Percentiles rank a stretch among this genome's conserved stretches.
phyloP scores from a whole-genome alignment of 768 basidiomycete genomes.

The Pisolithus sp. region DNA sequence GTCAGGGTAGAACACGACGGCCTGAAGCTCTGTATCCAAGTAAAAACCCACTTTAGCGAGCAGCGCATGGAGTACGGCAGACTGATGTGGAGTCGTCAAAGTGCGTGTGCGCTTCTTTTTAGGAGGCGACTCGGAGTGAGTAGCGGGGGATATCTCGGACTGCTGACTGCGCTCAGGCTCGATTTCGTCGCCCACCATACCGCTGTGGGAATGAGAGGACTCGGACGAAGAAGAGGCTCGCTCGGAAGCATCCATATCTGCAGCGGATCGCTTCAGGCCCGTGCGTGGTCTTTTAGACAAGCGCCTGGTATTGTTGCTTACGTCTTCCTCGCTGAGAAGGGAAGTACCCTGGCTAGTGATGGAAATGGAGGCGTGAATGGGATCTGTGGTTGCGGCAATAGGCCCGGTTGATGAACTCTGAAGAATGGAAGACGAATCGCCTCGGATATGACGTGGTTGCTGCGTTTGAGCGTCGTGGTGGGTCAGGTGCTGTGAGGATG shows the following conservation, averaged over 20 bases:
- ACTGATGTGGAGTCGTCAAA: conserved; percentile 82
- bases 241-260: conserved; percentile 18
- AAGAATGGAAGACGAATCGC: not conserved
- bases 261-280: not conserved
- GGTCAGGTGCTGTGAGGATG: conserved; percentile 14
- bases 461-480: conserved; percentile 1
- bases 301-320: conserved; percentile 10
- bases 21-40: not conserved
- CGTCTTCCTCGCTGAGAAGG: conserved; percentile 15
- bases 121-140: conserved; percentile 25
- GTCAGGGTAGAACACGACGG: not conserved
- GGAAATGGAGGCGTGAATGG: conserved; percentile 7
- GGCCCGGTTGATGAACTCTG: not conserved
- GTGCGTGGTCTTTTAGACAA: conserved; percentile 16
- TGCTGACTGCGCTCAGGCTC: conserved; percentile 39
- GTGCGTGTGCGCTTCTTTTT: conserved; percentile 78
- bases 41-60: conserved; percentile 63
- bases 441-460: not conserved
- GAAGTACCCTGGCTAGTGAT: conserved; percentile 10
- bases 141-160: conserved; percentile 31
- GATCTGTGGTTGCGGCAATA: conserved; percentile 5
- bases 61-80: conserved; percentile 79
- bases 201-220: conserved; percentile 45
- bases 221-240: conserved; percentile 25
- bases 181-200: conserved; percentile 55